Evolutionary conservation across 2,329 filamentous ascomycete genomes (phyloP).

Genomic region (Diplodia seriata): DNA sequence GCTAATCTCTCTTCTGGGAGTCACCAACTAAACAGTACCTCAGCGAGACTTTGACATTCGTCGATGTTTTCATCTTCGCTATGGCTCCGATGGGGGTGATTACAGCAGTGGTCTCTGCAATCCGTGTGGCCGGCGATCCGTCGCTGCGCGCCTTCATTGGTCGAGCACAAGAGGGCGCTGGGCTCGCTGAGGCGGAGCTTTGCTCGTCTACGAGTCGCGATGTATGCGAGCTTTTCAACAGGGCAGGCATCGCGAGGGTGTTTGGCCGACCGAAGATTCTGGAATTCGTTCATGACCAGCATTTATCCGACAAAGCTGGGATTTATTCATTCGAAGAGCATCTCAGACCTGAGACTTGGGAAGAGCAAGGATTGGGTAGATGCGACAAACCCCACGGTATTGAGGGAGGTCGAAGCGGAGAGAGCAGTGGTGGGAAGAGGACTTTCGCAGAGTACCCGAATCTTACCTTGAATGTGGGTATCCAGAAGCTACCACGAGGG

Average conservation of each 20-base stretch:
- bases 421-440: no score
- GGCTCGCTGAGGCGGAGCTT: conserved; percentile 46
- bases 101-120: conserved; percentile 44
- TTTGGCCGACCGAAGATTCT: conserved; percentile 46
- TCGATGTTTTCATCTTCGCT: conserved; percentile 44
- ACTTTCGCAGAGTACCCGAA: no score
- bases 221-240: conserved; percentile 51
- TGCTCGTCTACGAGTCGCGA: conserved; percentile 50
- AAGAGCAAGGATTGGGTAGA: neutral
- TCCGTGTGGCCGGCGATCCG: conserved; percentile 38
- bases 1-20: conserved; percentile 38
- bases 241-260: conserved; percentile 43
- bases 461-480: no score
- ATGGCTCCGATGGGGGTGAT: conserved; percentile 49
- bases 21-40: conserved; percentile 42
- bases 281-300: conserved; percentile 40
- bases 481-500: no score
- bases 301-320: neutral
- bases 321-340: conserved; percentile 9
- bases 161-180: conserved; percentile 45
- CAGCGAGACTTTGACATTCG: conserved; percentile 35
- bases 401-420: no score
- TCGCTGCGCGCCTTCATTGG: conserved; percentile 50
- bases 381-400: no score
- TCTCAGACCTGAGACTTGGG: neutral